Evolutionary conservation across 192 early-diverging fungal species (phyloP), one percentile per base, ranked within the genome.

Genomic region (Umbelopsis vinacea): DNA sequence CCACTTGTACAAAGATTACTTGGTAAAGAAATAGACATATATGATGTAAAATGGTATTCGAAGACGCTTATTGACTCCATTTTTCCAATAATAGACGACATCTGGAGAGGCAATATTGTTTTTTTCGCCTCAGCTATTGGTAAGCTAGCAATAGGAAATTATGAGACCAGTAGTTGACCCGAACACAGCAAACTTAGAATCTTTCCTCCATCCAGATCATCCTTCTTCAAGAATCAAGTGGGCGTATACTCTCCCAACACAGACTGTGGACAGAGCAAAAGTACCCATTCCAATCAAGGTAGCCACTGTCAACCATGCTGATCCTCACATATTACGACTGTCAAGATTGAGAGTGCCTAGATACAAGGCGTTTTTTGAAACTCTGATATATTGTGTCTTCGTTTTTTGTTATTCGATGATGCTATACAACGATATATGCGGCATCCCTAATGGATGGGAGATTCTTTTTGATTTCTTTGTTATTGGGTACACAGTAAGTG

Each of bases 51-150:
- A 5, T 9, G 11, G 6, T 37, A 35, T 63, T 0, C 5, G 12
- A 35, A 26, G 3, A 37, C 4, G n/a, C 24, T 29, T 12, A 23
- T 29, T 2, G 1, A 29, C 29, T 1, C 15, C 45, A 66, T 35
- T 43, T 15, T 1, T 68, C 15, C 5, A 50, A 46, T 15, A 4
- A 52, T 48, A 82, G 81, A 82, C 46, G 74, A 82, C 23, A 82
- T 82, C 3, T 82, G 81, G 81, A 68, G 75, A 0, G 81, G 81
- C 37, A 71, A 82, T 23, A 74, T 82, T 37, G 77, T 82, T 2
- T 82, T 82, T 50, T 79, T 82, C 37, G 74, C 81, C 5, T 70
- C 78, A 14, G 76, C 79, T 2, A 77, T 81, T 63, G 79, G 76
- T 66, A 68, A 81, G 26, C 79, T 47, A 47, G 8, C 43, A 37